Conservation (phyloP, 441 rosid genomes). For the Erodium texanum region DNA sequence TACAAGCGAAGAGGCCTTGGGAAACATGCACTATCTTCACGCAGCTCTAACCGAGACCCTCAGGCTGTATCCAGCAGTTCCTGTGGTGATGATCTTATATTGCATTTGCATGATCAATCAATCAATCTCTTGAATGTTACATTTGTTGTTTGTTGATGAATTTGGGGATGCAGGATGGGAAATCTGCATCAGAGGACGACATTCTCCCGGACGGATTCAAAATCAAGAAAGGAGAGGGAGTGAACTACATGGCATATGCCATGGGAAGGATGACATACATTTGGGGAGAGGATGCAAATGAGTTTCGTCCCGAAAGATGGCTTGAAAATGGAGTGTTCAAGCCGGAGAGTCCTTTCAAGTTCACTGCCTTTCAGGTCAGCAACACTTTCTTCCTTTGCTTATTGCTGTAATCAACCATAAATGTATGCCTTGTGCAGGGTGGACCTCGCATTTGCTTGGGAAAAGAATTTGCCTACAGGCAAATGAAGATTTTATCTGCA, state of each 20-base stretch:
- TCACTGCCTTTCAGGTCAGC: slow-evolving; percentile 40
- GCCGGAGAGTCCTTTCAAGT: slow-evolving; percentile 34
- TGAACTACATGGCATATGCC: slow-evolving; percentile 31
- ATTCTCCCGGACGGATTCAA: slow-evolving; percentile 32
- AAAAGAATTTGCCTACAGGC: slow-evolving; percentile 37
- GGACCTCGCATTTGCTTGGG: slow-evolving; percentile 37
- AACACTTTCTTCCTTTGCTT: not conserved
- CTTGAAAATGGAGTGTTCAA: slow-evolving; percentile 23
- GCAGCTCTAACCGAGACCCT: slow-evolving; percentile 36
- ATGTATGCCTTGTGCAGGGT: no score
- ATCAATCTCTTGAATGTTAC: not conserved
- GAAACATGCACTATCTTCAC: slow-evolving; percentile 37
- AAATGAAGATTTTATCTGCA: slow-evolving; percentile 33
- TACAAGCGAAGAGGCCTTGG: slow-evolving; percentile 26
- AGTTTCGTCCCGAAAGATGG: slow-evolving; percentile 40
- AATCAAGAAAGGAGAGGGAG: slow-evolving; percentile 34
- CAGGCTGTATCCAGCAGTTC: slow-evolving; percentile 38
- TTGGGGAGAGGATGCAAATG: slow-evolving; percentile 40
- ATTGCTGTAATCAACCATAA: no score
- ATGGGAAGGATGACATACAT: slow-evolving; percentile 40
- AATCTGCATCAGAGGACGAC: slow-evolving; percentile 29
- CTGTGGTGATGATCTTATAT: slow-evolving; percentile 21
- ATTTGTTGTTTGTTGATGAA: not conserved
- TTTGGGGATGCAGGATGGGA: slow-evolving; percentile 30
- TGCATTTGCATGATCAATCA: no score